Evolutionary conservation across 345 rosid genomes (phyloP), one percentile per base, ranked within the genome.

Genomic region (Hibiscus trionum): DNA sequence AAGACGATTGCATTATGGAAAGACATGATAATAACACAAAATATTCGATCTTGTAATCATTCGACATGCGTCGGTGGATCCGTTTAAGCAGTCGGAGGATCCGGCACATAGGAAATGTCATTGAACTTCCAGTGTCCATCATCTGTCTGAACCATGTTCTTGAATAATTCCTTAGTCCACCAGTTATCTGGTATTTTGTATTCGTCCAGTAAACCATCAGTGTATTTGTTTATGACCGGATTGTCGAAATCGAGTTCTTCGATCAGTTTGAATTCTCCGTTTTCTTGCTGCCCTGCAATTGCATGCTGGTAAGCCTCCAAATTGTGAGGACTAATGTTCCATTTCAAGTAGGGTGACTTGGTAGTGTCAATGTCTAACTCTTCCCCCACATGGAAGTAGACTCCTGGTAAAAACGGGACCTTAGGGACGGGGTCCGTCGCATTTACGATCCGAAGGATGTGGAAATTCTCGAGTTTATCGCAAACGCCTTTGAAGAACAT

Each of bases 371-470:
- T 46, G 1, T 2, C 27, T 10, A 80, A 49, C 66, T 35, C 57
- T 37, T 49, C 27, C 2, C 80, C 83, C 7, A 77, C 76, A 14
- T 74, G 71, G 35, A 0, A 15, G 42, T 70, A 66, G 16, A 21
- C 0, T 3, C 5, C 24, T 26, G n/a, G 21, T 12, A 44, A 6
- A 0, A 83, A 83, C 62, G 86, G 90, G 69, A 78, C 58, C n/a
- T 67, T 77, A 1, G 86, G 80, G 24, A 86, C 76, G 1, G 68
- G 61, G 16, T 86, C 87, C 0, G 61, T 44, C n/a, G 79, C 60
- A 8, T 86, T 86, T 2, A 42, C 19, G 42, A 86, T 73, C 59
- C 85, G 77, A 31, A 86, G 70, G 50, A 78, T 49, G 56, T 74
- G 76, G 27, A 86, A 78, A 7, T 79, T 55, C 57, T 27, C 4